Evolutionary conservation across 2,329 filamentous ascomycete species (phyloP), one percentile per base, ranked within the genome.

Genomic region (Alternaria incomplexa): DNA sequence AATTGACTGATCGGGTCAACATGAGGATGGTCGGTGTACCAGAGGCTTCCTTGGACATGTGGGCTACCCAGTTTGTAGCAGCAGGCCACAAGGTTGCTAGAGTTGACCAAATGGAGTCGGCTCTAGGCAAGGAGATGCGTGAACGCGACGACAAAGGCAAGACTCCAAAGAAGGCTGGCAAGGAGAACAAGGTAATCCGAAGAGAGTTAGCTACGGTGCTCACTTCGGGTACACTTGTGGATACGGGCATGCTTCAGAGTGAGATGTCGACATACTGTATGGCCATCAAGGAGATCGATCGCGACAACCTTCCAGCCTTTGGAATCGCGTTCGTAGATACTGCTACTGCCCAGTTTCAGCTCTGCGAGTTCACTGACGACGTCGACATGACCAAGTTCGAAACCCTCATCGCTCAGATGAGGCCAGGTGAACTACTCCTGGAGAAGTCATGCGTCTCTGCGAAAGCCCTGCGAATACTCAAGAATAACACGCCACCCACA

Each of bases 1-100:
- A 99, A 82, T 90, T 99, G 77, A 99, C 96, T 0, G 96, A 99
- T 73, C 89, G 96, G 58, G 96, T 99, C 78, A 99, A 99, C 79
- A 99, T 99, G 96, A 92, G 95, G 69, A 99, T 99, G 96, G 96
- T 98, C 3, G 96, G 96, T 64, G 96, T 99, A 0, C 96, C 96
- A 0, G 96, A 99, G 79, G 92, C 93, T 75, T 97, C 93, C 12
- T 84, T 99, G n/a, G 93, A 96, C 74, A 90, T 96, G 78, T 99
- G 96, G 96, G 93, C 96, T 60, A 97, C 96, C 73, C 96, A 99
- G 74, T 99, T 99, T 73, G 94, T 99, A 44, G 96, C 95, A 62
- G 98, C 98, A 79, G 96, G 96, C 32, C 97, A 90, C 87, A 99
- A 99, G 81, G 96, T 99, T 57, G 96, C 96, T 7, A 87, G 95